Evolutionary conservation across 495 filamentous ascomycete species (phyloP).

Genomic region (Acidomyces sp.): DNA sequence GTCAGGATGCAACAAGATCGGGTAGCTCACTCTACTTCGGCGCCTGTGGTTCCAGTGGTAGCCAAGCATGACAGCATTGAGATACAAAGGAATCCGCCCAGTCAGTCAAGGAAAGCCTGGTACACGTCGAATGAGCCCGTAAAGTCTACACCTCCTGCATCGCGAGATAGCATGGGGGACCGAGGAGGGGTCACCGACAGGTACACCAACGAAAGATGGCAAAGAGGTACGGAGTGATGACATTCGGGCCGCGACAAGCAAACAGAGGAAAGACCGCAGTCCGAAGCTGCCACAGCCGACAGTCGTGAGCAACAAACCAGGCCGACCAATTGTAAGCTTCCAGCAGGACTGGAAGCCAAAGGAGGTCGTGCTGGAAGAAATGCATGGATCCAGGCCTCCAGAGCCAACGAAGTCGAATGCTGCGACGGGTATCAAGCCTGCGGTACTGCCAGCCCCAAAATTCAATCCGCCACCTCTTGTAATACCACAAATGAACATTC

Average conservation of each 20-base stretch:
- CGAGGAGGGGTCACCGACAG: slow-evolving; percentile 10
- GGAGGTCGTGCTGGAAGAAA: slow-evolving; percentile 29
- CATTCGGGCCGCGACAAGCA: slow-evolving; percentile 80
- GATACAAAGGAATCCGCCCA: slow-evolving; percentile 64
- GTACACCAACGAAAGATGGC: slow-evolving; percentile 45
- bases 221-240: slow-evolving; percentile 75
- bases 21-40: slow-evolving; percentile 23
- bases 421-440: neutral
- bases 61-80: slow-evolving; percentile 53
- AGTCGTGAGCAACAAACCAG: slow-evolving; percentile 68
- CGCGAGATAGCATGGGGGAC: slow-evolving; percentile 18
- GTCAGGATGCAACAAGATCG: slow-evolving; percentile 25
- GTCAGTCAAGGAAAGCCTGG: slow-evolving; percentile 57
- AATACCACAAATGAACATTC: neutral
- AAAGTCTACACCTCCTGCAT: slow-evolving; percentile 22
- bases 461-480: no score
- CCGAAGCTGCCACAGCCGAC: slow-evolving; percentile 72
- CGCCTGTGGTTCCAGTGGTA: slow-evolving; percentile 27
- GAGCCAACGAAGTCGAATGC: neutral
- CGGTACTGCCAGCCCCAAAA: neutral
- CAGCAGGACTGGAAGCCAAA: slow-evolving; percentile 63
- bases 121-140: slow-evolving; percentile 52
- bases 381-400: slow-evolving; percentile 2
- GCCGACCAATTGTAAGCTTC: slow-evolving; percentile 90
- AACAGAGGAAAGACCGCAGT: slow-evolving; percentile 71